These are phyloP conservation scores for Plasmodium blacklocki DNA, from an alignment of 169 alveolate genomes.

Conservation along the genomic window DNA sequence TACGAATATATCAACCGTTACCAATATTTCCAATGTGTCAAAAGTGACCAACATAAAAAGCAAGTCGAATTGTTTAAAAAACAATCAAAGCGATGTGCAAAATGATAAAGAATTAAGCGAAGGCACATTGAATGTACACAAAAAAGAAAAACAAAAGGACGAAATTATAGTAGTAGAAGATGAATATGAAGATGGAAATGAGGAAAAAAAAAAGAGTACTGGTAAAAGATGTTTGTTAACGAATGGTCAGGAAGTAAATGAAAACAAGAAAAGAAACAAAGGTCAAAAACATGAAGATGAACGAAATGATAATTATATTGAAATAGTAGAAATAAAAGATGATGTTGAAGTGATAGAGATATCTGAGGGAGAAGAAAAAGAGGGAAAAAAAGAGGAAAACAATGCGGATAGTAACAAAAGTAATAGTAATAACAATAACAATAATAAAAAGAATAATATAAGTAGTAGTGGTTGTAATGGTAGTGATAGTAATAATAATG, in stretches of 20 bases:
- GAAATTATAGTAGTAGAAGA: conserved; percentile 13
- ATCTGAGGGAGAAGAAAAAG: conserved; percentile 1
- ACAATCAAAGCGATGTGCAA: neutral
- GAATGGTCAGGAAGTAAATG: neutral
- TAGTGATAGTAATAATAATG: conserved; percentile 1
- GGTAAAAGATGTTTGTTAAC: neutral
- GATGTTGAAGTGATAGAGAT: neutral
- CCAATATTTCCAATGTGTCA: too few species aligned
- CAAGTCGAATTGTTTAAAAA: neutral
- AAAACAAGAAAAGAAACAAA: conserved; percentile 3
- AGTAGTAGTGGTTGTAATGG: neutral
- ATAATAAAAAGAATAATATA: neutral
- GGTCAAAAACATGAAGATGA: neutral
- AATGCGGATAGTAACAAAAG: neutral
- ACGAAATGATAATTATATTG: neutral
- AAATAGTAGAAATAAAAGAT: neutral
- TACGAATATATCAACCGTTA: too few species aligned
- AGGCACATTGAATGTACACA: neutral
- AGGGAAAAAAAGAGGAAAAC: neutral
- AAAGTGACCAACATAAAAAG: neutral
- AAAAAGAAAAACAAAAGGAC: conserved; percentile 10
- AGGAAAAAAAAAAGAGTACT: neutral
- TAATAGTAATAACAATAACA: neutral
- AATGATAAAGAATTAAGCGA: neutral
- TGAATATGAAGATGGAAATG: conserved; percentile 1